phyloP scores from a whole-genome alignment of 257 asterid genomes.

The Solanum tacnaense region DNA sequence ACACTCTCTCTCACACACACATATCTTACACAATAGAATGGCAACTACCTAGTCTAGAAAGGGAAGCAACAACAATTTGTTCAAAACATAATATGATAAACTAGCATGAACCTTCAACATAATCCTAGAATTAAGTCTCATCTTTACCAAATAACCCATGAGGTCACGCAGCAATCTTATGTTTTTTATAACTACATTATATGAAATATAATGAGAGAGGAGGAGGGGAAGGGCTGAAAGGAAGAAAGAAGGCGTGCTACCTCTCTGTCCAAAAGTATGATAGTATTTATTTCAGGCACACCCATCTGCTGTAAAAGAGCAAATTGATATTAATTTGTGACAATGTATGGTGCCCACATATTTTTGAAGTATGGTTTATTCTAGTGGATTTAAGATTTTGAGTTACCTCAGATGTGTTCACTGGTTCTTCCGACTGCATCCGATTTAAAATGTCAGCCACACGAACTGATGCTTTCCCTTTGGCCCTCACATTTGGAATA shows the following conservation, averaged over 20 bases:
- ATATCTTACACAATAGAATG: background rate
- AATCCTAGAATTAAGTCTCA: background rate
- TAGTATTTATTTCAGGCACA: slow-evolving; percentile 82
- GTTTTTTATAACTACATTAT: background rate
- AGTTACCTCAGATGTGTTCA: slow-evolving; percentile 57
- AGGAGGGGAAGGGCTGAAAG: background rate
- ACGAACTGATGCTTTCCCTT: slow-evolving; percentile 82
- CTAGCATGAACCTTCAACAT: background rate
- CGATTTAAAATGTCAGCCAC: slow-evolving; percentile 83
- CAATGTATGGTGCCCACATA: background rate
- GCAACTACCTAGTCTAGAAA: background rate
- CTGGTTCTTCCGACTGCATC: slow-evolving; percentile 95
- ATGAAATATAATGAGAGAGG: background rate
- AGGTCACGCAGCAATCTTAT: background rate
- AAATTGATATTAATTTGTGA: slow-evolving; percentile 2
- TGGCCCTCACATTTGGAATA: slow-evolving; percentile 92
- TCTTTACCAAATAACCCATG: background rate
- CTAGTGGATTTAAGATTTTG: background rate
- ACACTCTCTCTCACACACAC: background rate
- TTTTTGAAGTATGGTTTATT: background rate
- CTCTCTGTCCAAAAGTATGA: slow-evolving; percentile 93
- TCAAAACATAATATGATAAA: background rate
- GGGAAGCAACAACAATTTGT: background rate
- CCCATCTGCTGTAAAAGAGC: slow-evolving; percentile 36
- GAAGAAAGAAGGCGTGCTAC: slow-evolving; percentile 14